Conservation (phyloP, 1,139 yeast genomes). For the Blastobotrys arbuscula region DNA sequence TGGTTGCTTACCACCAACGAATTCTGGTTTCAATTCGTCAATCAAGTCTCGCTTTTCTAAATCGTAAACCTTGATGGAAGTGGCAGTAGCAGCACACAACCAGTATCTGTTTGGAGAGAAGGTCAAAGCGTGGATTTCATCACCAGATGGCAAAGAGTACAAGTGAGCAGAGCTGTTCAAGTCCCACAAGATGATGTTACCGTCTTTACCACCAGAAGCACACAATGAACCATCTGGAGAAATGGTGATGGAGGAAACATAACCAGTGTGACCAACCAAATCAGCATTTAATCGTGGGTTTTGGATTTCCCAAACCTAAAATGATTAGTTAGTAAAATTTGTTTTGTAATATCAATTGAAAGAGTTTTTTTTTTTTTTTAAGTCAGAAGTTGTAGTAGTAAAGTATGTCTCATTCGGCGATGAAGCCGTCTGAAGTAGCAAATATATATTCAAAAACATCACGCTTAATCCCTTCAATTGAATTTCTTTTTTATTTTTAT, state of each 20-base stretch:
- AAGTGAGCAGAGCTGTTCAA: constrained; percentile 81
- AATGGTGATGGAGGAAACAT: constrained; percentile 94
- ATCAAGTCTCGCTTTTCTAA: constrained; percentile 92
- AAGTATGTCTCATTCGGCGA: constrained; percentile 90
- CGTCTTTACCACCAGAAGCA: constrained; percentile 99
- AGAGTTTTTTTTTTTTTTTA: constrained; percentile 26
- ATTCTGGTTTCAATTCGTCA: constrained; percentile 99
- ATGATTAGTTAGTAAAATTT: constrained; percentile 26
- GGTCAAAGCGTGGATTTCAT: constrained; percentile 96
- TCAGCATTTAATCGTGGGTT: constrained; percentile 89
- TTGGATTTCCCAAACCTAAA: constrained; percentile 89
- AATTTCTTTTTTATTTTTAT: too few relatives aligned
- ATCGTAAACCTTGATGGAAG: constrained; percentile 98
- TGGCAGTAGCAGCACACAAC: constrained; percentile 99
- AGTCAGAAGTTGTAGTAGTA: constrained; percentile 45
- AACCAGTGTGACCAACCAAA: constrained; percentile 99
- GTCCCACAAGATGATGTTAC: constrained; percentile 98
- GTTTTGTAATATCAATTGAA: too few relatives aligned
- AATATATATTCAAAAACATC: constrained; percentile 41
- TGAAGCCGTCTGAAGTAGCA: constrained; percentile 91
- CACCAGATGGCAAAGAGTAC: constrained; percentile 93
- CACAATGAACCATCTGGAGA: constrained; percentile 99
- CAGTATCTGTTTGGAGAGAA: constrained; percentile 99
- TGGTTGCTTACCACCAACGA: constrained; percentile 92
- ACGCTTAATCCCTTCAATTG: too few relatives aligned